Evolutionary conservation across 2,329 filamentous ascomycete genomes (phyloP), one percentile per base, ranked within the genome.

Genomic region (Bipolaris sorokiniana): DNA sequence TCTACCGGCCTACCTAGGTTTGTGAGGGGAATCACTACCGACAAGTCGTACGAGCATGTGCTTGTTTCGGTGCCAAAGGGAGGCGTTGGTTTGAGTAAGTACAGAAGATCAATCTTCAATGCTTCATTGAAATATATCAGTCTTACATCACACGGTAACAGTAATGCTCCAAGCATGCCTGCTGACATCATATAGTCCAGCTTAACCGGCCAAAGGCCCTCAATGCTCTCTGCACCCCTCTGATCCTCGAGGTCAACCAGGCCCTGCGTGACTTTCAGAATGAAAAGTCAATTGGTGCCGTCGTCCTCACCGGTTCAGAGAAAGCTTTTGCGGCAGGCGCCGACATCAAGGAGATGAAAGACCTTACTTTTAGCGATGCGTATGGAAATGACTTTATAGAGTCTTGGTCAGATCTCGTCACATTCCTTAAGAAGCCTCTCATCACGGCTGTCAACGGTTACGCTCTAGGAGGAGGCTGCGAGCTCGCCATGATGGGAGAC

Each of bases 281-380:
- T 44, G 65, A 70, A 54, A 61, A 62, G 7, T 62, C 65, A 34
- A 72, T 76, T 41, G 69, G 69, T 51, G 74, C 75, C 53, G 71
- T 77, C 37, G 75, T 99, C 57, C 83, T 99, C 56, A 97, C 95
- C 1, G 95, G 95, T 53, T 96, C 90, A 44, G 83, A 92, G 65
- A 92, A 89, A 78, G 93, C 94, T 40, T 99, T 77, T 53, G 75
- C 70, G 75, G 84, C 95, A 42, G 95, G 95, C 49, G 95, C 95
- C 59, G 95, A 99, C 78, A 99, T 99, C 82, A 98, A 98, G 79
- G 95, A 99, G 80, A 99, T 99, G 95, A 90, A 92, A 28, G 88
- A 92, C 59, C 86, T 97, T 37, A 93, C 89, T 53, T 99, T 99
- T 80, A 86, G 90, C 62, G 82, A 89, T 64, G 94, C 95, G 37